Evolutionary conservation across 1,284 basidiomycete genomes (phyloP), one percentile per base, ranked within the genome.

Genomic region (Trametes pubescens): DNA sequence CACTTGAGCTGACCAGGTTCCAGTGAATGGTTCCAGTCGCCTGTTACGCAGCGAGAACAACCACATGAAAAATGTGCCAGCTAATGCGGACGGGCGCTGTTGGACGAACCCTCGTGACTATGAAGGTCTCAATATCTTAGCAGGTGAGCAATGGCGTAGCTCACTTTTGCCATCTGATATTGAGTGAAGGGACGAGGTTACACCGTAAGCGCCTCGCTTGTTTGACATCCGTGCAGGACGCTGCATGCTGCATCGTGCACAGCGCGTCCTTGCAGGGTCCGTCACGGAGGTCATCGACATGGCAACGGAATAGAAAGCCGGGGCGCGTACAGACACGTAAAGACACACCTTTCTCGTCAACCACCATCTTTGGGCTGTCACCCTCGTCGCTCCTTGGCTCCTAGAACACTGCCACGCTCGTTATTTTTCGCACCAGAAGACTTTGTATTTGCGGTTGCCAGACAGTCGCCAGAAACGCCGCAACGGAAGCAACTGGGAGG

Each of bases 201-300:
- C 37, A 16, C 37, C 11, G 37, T 13, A 38, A 13, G 37, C 11
- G 10, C 37, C 37, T 38, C 11, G 37, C 11, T 16, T 38, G 43
- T 44, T n/a, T 18, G 18, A 44, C 21, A 44, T n/a, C 26, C 14
- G 11, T 18, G 26, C 22, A 32, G 13, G 48, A 49, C 29, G 3
- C 24, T 32, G 10, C 13, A 18, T 14, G 48, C 26, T 14, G 26
- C 10, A 29, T 13, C 2, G 18, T 6, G 7, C 29, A 8, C 29
- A 35, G 16, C 49, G 18, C 16, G 22, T 18, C 29, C 24, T 13
- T n/a, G 26, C 26, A 26, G 9, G 26, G n/a, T 4, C 40, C 13
- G 32, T 14, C 44, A 49, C 38, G 56, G 26, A n/a, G 14, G 59
- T 59, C 47, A 69, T 72, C 54, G 63, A 67, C 68, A 72, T 72